These are phyloP conservation scores for Ammopiptanthus mongolicus DNA, from an alignment of 306 rosid species.

Conservation along the genomic window DNA sequence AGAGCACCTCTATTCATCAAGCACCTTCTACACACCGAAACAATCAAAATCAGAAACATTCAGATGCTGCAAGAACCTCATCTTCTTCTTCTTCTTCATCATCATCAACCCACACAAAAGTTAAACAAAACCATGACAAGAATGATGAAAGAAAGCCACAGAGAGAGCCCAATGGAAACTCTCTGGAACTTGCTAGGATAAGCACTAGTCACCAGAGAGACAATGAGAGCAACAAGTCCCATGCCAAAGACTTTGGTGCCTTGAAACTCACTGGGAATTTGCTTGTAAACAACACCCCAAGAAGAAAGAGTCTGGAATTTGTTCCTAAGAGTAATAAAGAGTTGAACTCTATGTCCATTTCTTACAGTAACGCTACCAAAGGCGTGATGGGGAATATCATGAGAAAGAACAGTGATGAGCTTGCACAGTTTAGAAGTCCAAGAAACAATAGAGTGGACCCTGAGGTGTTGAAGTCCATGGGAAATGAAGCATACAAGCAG, in stretches of 20 bases:
- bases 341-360: background rate
- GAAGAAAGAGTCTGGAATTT: constrained; percentile 21
- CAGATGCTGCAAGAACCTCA: constrained; percentile 68
- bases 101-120: constrained; percentile 27
- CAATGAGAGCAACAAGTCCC: constrained; percentile 26
- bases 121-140: constrained; percentile 14
- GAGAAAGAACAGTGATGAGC: constrained; percentile 48
- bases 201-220: constrained; percentile 5
- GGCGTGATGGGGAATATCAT: constrained; percentile 65
- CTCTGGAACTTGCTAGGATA: constrained; percentile 37
- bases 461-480: constrained; percentile 64
- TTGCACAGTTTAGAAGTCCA: constrained; percentile 21
- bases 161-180: constrained; percentile 21
- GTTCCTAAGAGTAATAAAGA: constrained; percentile 27
- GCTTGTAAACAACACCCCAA: constrained; percentile 37
- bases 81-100: constrained; percentile 53
- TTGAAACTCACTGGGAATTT: constrained; percentile 48
- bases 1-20: constrained; percentile 23
- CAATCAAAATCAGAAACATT: constrained; percentile 35
- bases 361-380: constrained; percentile 19
- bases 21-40: too few species aligned
- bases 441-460: constrained; percentile 44
- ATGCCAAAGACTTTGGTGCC: constrained; percentile 26
- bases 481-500: constrained; percentile 70
- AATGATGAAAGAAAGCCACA: constrained; percentile 23